Evolutionary conservation across 2,329 filamentous ascomycete species (phyloP).

Genomic region (Pezicula neosporulosa): DNA sequence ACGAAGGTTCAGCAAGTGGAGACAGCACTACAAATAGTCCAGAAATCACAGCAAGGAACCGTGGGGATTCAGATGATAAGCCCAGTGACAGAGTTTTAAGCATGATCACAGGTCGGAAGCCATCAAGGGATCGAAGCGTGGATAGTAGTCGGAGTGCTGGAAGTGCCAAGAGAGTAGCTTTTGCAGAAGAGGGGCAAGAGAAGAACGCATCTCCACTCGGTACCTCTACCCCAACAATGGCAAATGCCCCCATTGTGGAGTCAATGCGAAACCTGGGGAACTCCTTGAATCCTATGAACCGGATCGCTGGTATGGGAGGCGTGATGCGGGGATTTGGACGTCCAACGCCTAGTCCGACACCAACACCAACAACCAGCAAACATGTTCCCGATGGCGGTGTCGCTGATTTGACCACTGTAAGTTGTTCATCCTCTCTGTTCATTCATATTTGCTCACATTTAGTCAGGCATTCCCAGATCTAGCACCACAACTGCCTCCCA

Average conservation of each 20-base stretch:
- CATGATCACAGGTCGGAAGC: slow-evolving; percentile 64
- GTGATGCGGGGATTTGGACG: slow-evolving; percentile 75
- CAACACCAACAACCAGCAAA: slow-evolving; percentile 37
- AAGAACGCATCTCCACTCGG: slow-evolving; percentile 28
- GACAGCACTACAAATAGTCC: slow-evolving; percentile 46
- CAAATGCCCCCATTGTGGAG: slow-evolving; percentile 66
- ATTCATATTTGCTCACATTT: slow-evolving; percentile 5
- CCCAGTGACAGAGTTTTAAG: slow-evolving; percentile 66
- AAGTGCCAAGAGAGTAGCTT: slow-evolving; percentile 54
- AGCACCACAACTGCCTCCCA: slow-evolving; percentile 50
- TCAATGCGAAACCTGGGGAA: slow-evolving; percentile 79
- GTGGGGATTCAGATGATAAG: slow-evolving; percentile 31
- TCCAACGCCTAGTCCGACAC: slow-evolving; percentile 33
- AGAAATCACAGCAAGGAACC: slow-evolving; percentile 22
- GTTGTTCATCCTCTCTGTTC: slow-evolving; percentile 17
- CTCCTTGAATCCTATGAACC: slow-evolving; percentile 77
- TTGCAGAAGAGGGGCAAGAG: slow-evolving; percentile 37
- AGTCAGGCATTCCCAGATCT: slow-evolving; percentile 58
- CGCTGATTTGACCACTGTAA: slow-evolving; percentile 50
- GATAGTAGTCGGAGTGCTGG: slow-evolving; percentile 68
- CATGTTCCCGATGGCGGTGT: slow-evolving; percentile 45
- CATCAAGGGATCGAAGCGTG: slow-evolving; percentile 65
- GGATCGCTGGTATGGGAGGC: slow-evolving; percentile 65
- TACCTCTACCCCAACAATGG: slow-evolving; percentile 20
- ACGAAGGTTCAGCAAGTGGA: slow-evolving; percentile 36